Conservation (phyloP, 2,329 filamentous ascomycete species). For the Xylaria sp. region DNA sequence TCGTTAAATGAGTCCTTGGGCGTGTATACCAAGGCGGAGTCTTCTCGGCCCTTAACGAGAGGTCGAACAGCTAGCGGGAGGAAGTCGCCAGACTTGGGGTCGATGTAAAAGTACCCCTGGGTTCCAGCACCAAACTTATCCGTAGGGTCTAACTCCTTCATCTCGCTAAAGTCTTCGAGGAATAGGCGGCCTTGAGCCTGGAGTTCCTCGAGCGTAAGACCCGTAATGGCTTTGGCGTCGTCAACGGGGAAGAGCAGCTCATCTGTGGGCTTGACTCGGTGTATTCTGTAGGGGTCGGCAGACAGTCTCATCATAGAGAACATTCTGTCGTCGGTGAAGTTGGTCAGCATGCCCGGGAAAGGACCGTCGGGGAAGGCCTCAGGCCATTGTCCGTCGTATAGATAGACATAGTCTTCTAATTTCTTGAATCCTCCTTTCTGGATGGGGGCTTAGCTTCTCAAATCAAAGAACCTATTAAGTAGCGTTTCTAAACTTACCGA, state of each 20-base stretch:
- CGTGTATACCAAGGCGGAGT: constrained; percentile 58
- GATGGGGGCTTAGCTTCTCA: constrained; percentile 14
- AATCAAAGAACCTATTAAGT: background rate
- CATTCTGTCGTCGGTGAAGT: constrained; percentile 59
- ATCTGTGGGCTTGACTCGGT: constrained; percentile 50
- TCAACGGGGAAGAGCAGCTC: constrained; percentile 54
- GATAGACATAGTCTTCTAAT: constrained; percentile 53
- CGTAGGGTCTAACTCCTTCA: constrained; percentile 43
- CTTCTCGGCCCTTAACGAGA: constrained; percentile 52
- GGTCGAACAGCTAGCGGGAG: constrained; percentile 60
- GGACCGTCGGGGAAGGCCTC: constrained; percentile 52
- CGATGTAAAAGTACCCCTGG: constrained; percentile 60
- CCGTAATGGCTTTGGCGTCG: constrained; percentile 49
- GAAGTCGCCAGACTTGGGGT: constrained; percentile 54
- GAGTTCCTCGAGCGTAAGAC: constrained; percentile 50
- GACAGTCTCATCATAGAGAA: constrained; percentile 62
- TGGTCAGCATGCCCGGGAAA: constrained; percentile 53
- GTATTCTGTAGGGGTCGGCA: constrained; percentile 54
- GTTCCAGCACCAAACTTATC: constrained; percentile 55
- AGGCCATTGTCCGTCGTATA: constrained; percentile 57
- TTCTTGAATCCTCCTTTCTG: constrained; percentile 35
- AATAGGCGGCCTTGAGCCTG: constrained; percentile 55
- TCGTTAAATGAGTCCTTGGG: constrained; percentile 57
- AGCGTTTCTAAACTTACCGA: constrained; percentile 16
- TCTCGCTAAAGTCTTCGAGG: constrained; percentile 55